Conservation (phyloP, 331 rosid genomes). For the Arachis monticola region DNA sequence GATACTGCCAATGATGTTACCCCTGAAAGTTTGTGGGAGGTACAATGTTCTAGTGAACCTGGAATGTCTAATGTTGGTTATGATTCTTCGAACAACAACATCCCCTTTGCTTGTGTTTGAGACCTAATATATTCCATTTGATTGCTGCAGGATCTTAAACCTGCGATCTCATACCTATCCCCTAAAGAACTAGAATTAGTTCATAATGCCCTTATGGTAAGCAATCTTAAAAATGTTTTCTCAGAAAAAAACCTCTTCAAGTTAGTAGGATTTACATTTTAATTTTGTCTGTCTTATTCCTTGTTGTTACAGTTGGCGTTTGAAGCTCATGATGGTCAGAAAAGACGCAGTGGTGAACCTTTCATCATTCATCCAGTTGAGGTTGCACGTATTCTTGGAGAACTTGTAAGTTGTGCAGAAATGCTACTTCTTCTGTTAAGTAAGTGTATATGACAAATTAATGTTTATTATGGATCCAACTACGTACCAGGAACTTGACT, state of each 20-base stretch:
- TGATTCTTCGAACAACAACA: slow-evolving; percentile 38
- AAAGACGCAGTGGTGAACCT: slow-evolving; percentile 98
- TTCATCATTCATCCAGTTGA: slow-evolving; percentile 99
- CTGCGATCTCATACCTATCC: slow-evolving; percentile 77
- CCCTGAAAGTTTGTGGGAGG: slow-evolving; percentile 97
- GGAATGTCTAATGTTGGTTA: slow-evolving; percentile 38
- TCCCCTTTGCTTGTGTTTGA: slow-evolving; percentile 41
- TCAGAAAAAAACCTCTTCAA: slow-evolving; percentile 36
- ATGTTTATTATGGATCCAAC: slow-evolving; percentile 34
- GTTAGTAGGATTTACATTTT: slow-evolving; percentile 32
- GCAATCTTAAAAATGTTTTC: slow-evolving; percentile 36
- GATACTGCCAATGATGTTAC: slow-evolving; percentile 59
- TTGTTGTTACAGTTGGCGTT: slow-evolving; percentile 77
- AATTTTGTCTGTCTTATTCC: slow-evolving; percentile 15
- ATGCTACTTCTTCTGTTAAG: slow-evolving; percentile 14
- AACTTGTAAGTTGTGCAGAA: slow-evolving; percentile 72
- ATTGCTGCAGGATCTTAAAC: slow-evolving; percentile 85
- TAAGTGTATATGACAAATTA: slow-evolving; percentile 23
- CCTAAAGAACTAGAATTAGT: slow-evolving; percentile 84
- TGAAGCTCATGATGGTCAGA: slow-evolving; percentile 98
- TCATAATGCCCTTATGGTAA: slow-evolving; percentile 84
- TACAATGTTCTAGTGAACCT: slow-evolving; percentile 49
- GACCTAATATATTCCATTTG: slow-evolving; percentile 37
- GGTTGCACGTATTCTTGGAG: slow-evolving; percentile 96
- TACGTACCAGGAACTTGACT: slow-evolving; percentile 80